Evolutionary conservation across 2,329 filamentous ascomycete genomes (phyloP), one percentile per base, ranked within the genome.

Genomic region (Verticillium tricorpus): DNA sequence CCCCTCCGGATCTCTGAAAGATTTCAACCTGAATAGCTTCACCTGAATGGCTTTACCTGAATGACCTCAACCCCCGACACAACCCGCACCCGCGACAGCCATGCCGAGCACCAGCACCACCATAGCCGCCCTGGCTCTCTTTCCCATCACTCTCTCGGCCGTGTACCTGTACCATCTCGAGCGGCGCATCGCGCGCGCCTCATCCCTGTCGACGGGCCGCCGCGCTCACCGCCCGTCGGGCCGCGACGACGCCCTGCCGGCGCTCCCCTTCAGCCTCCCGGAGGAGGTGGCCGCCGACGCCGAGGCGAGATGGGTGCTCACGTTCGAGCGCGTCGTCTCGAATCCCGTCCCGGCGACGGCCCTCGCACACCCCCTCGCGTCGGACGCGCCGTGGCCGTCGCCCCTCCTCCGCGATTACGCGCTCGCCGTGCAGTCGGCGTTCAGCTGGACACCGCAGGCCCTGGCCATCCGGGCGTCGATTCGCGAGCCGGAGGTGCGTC

Each of bases 381-480:
- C 54, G 9, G 32, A 8, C 39, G 35, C n/a, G n/a, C 3, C 57
- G 12, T 25, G 57, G 6, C 34, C 64, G 15, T 68, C 71, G 1
- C 45, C 59, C 0, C 58, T 74, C 22, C 60, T 74, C 2, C 69
- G 62, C 14, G 60, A 56, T 1, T 76, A 74, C 61, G 57, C 69
- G 5, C 69, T 68, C 12, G 69, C 66, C 12, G 67, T 70, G 2
- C 72, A 74, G 62, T 60, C 63, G 17, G 71, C 73, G 1, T 76
- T 76, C 56, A 66, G 66, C 58, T 69, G 68, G 67, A 73, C 72
- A 3, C 74, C 74, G 1, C 71, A 73, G 62, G 72, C 72, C 5
- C 63, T 71, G 4, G 22, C 71, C 1, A 70, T 76, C 39, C 66
- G 70, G 35, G 52, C 63, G 14, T 58, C 70, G 17, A 59, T 72